These are phyloP conservation scores for Aureoboletus auriporus DNA, from an alignment of 768 basidiomycete species.

Conservation along the genomic window DNA sequence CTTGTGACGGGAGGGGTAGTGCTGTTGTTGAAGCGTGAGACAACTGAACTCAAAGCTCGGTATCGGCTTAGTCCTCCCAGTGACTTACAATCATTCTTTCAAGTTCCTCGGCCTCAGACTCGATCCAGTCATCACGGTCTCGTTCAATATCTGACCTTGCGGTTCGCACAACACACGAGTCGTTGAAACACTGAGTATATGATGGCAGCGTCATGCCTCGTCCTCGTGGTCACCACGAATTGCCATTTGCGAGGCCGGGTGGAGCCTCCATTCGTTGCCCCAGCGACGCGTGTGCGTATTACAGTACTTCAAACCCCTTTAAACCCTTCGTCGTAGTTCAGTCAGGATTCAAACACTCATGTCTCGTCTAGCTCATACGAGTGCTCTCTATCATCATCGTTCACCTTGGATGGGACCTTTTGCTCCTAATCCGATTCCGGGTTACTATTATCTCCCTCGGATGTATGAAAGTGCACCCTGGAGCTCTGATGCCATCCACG, in stretches of 20 bases:
- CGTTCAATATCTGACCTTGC: background rate
- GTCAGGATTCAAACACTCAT: background rate
- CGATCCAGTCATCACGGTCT: background rate
- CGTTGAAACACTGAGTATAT: background rate
- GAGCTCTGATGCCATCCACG: background rate
- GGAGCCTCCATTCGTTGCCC: too few relatives aligned
- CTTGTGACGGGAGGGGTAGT: too few relatives aligned
- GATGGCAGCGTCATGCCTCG: background rate
- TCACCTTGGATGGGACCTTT: background rate
- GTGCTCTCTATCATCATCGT: background rate
- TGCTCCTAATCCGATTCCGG: background rate
- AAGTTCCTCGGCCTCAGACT: too few relatives aligned
- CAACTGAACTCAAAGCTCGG: too few relatives aligned
- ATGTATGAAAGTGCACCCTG: background rate
- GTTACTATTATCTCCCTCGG: background rate
- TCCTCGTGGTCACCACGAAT: slow-evolving; percentile 7
- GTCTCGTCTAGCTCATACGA: background rate
- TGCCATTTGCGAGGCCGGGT: background rate
- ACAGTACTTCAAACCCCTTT: background rate
- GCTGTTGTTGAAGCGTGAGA: too few relatives aligned
- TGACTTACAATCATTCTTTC: too few relatives aligned
- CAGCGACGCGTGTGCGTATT: background rate
- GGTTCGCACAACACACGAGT: too few relatives aligned
- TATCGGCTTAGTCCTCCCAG: too few relatives aligned
- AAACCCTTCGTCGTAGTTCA: background rate